Percentiles rank a stretch among this genome's conserved stretches.
These are phyloP conservation scores for Psilocybe tampanensis DNA, from an alignment of 768 basidiomycete genomes.

Conservation along the genomic window DNA sequence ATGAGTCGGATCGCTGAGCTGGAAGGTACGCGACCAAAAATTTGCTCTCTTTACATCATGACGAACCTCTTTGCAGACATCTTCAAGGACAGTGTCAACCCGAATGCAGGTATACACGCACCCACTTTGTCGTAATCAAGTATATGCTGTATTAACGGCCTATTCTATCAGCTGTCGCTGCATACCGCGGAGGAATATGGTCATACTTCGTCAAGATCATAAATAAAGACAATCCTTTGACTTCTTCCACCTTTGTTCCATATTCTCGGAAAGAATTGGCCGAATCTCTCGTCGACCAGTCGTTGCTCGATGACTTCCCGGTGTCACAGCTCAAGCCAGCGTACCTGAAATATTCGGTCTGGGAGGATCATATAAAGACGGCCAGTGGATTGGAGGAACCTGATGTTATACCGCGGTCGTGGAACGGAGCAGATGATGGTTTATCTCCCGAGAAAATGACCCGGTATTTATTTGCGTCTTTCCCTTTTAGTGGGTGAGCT, in stretches of 20 bases:
- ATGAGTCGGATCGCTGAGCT: constrained; percentile 5
- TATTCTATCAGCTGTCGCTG: background rate
- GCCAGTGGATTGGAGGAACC: constrained; percentile 1
- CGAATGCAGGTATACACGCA: background rate
- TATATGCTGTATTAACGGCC: background rate
- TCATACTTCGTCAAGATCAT: background rate
- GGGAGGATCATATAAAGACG: constrained; percentile 12
- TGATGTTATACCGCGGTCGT: constrained; percentile 4
- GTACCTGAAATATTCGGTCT: constrained; percentile 8
- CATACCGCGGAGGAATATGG: constrained; percentile 15
- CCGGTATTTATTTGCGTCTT: background rate
- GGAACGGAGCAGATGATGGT: background rate
- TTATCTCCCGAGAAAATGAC: background rate
- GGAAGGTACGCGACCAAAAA: constrained; percentile 5
- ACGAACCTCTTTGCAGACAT: background rate
- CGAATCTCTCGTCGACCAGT: constrained; percentile 2
- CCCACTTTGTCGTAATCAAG: background rate
- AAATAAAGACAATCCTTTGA: background rate
- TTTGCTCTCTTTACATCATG: background rate
- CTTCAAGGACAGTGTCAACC: background rate
- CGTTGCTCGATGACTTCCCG: constrained; percentile 6
- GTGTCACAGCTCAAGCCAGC: background rate
- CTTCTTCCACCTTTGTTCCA: background rate
- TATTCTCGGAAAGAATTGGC: constrained; percentile 3
- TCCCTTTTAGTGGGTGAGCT: background rate